These are phyloP conservation scores for Striga hermonthica DNA, from an alignment of 305 asterid genomes.

Conservation along the genomic window DNA sequence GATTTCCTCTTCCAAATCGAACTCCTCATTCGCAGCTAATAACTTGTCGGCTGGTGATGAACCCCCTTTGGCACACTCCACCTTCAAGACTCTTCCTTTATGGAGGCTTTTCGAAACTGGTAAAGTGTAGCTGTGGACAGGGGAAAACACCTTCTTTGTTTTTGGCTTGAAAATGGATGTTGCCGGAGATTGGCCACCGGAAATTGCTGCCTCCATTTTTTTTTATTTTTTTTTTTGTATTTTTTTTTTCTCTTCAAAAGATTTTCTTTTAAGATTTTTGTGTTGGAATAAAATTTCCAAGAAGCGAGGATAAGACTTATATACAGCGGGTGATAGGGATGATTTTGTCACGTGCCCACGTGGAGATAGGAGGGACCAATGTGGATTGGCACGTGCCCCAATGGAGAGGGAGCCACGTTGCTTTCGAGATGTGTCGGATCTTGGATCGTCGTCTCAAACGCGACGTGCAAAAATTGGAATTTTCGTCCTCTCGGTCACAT, in stretches of 20 bases:
- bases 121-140: background rate
- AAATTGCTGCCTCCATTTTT: constrained; percentile 35
- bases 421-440: constrained; percentile 2
- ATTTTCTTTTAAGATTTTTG: background rate
- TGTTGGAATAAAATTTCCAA: constrained; percentile 15
- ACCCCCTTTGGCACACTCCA: constrained; percentile 36
- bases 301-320: background rate
- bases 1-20: constrained; percentile 33
- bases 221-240: background rate
- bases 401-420: constrained; percentile 14
- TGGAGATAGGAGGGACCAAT: background rate
- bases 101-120: background rate
- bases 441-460: no score
- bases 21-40: background rate
- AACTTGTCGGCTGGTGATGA: background rate
- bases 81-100: constrained; percentile 20
- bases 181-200: background rate
- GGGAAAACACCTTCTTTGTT: constrained; percentile 10
- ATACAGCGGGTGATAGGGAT: constrained; percentile 6
- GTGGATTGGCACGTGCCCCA: constrained; percentile 20
- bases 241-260: background rate
- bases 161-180: constrained; percentile 12
- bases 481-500: no score
- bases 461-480: no score
- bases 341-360: constrained; percentile 26